Evolutionary conservation across 2,329 filamentous ascomycete species (phyloP), one percentile per base, ranked within the genome.

Genomic region (Aureobasidium uvarum): DNA sequence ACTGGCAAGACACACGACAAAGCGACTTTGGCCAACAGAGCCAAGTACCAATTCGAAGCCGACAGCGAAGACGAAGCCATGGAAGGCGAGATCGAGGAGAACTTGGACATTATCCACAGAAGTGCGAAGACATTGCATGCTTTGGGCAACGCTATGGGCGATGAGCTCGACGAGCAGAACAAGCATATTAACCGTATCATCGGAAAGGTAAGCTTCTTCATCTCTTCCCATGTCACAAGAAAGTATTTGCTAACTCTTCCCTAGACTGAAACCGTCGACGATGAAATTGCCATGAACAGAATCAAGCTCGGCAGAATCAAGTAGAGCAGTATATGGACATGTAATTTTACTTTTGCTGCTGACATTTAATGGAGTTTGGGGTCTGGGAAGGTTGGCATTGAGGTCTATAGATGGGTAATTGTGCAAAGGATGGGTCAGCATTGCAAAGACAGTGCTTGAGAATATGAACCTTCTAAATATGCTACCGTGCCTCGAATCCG

Each of bases 31-130:
- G 84, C 84, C 1, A 87, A 91, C 71, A 81, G 86, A 56, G 83
- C 83, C 16, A 93, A 92, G 74, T 95, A 89, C 71, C 88, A 90
- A 69, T 88, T 95, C 69, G 90, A 93, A 71, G 88, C 86, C n/a
- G 88, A 91, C 67, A 87, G 86, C 66, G 85, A 86, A 67, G 86
- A 87, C 66, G 87, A 89, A 60, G 82, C 83, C 64, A 88, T 91
- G 79, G 79, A 73, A 77, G 79, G 76, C 65, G 73, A 76, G 69
- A 78, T 79, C 67, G 77, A 78, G 45, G 59, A 81, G 64, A 89
- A 89, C 70, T 74, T 88, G 72, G 83, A 86, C 71, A 80, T 84
- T 54, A 77, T 90, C 43, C 77, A 84, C 64, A 82, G 83, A 65
- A 85, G 85, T 65, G 89, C 90, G 13, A 83, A 84, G 66, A 85